Base-by-base conservation (phyloP, 768 basidiomycete genomes). In the Rickenella mellea region DNA sequence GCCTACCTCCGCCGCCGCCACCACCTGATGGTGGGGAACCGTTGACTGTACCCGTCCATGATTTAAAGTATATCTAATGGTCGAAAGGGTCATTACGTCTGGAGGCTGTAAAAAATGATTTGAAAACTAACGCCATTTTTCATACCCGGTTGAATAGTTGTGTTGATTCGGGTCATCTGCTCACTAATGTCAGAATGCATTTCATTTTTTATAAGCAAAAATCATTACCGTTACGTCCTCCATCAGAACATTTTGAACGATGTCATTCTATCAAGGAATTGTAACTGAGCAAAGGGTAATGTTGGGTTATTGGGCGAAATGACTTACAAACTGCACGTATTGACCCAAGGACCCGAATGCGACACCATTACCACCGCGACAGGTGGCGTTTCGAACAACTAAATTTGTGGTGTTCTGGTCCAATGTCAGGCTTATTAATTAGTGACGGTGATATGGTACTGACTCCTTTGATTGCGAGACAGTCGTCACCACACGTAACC, bases 391-490 rank as follows among this genome's bases (percentile, higher is more conserved):
- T 4, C 60, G 56, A 0, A 65, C 69, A 20, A 68, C 24, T 41
- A 79, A 53, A 47, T 75, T 73, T 2, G 76, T 69, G 27, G 73
- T 72, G 53, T 78, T 78, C 74, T 76, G 36, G 10, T 24, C 14
- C 5, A 14, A 6, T n/a, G n/a, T n/a, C n/a, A n/a, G n/a, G n/a
- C n/a, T n/a, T n/a, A n/a, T n/a, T n/a, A n/a, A n/a, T n/a, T 14
- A 11, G n/a, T 24, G 19, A 32, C 27, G n/a, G 27, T 6, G 8
- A 40, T n/a, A n/a, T n/a, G 17, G 11, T 2, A 56, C 71, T 19
- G 49, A 76, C 74, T 7, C 75, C 76, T 61, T 79, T 77, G 60
- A 78, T 73, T 7, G 74, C 76, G n/a, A 78, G 55, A 43, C 76
- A 78, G 49, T 78, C 76, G 50, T 78, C 77, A 14, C 76, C 75